phyloP scores from a whole-genome alignment of 202 grass and related monocot species.

The Dendrocalamus latiflorus region DNA sequence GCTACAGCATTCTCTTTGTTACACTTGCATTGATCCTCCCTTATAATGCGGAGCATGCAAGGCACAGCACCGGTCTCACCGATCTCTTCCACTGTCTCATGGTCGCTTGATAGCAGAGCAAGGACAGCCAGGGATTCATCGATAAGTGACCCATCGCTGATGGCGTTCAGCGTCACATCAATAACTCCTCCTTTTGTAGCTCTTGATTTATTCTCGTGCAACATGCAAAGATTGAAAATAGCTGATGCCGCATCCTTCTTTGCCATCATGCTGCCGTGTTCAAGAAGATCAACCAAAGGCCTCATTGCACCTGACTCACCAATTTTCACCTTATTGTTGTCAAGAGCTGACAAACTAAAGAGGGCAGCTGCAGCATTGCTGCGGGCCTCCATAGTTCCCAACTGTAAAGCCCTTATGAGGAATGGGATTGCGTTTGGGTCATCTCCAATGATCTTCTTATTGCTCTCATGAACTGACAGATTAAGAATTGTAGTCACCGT shows the following conservation, averaged over 20 bases:
- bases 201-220: conserved; percentile 58
- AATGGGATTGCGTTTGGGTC: conserved; percentile 41
- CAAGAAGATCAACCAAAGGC: conserved; percentile 58
- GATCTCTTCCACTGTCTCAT: conserved; percentile 58
- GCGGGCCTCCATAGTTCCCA: conserved; percentile 55
- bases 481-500: conserved; percentile 72
- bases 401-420: conserved; percentile 46
- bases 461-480: conserved; percentile 72
- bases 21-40: conserved; percentile 55
- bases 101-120: conserved; percentile 47
- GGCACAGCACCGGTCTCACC: conserved; percentile 38
- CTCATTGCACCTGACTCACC: conserved; percentile 48
- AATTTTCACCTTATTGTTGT: conserved; percentile 65
- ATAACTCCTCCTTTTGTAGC: conserved; percentile 46
- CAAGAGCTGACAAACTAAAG: conserved; percentile 67
- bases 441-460: conserved; percentile 78
- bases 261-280: conserved; percentile 48
- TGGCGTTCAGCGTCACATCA: conserved; percentile 42
- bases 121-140: conserved; percentile 65
- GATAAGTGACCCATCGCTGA: conserved; percentile 33
- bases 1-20: conserved; percentile 74
- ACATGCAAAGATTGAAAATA: conserved; percentile 64
- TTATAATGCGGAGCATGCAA: conserved; percentile 45
- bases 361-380: conserved; percentile 70
- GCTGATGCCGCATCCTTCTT: conserved; percentile 74